Evolutionary conservation across 352 stramenopile genomes (phyloP), one percentile per base, ranked within the genome.

Genomic region (Phytopythium delawarense): DNA sequence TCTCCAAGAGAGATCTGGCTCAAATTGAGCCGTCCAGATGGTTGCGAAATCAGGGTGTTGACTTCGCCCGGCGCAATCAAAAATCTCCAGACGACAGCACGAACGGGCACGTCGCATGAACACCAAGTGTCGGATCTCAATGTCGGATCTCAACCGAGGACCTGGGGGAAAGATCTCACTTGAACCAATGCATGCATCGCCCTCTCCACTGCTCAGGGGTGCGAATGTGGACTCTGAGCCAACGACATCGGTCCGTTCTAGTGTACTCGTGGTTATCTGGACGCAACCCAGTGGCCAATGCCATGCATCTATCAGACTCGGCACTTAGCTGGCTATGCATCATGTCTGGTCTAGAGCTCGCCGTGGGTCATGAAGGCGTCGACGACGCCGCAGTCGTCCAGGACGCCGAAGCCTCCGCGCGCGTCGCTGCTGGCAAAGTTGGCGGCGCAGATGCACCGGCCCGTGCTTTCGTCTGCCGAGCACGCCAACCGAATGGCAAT

Each of bases 331-430:
- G 25, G 3, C 25, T 30, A 30, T 39, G 34, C 2, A 39, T 39
- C 25, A 30, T 30, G 25, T 30, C 25, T 30, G 25, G 28, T 20
- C 21, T 65, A 87, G 8, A 89, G 61, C 52, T 82, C 64, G 1
- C 79, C 81, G 46, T 91, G 81, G 0, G 69, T 85, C 74, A 84
- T 88, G 59, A 92, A 88, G 3, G 62, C 25, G 57, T 90, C 77
- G 8, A 89, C 72, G 12, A 69, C 70, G 4, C 84, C 87, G 56
- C 87, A 95, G 63, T 95, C 83, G 49, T 79, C 53, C 16, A 87
- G 45, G 1, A 64, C 44, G 0, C 84, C 84, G 37, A 78, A 72
- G 34, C 56, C 62, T 9, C 78, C 82, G n/a, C 67, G 66, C 7
- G 64, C 79, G 46, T 94, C 71, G 61, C 83, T 90, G 37, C 73